Conservation (phyloP, 768 basidiomycete species). For the Leccinum boreale region DNA sequence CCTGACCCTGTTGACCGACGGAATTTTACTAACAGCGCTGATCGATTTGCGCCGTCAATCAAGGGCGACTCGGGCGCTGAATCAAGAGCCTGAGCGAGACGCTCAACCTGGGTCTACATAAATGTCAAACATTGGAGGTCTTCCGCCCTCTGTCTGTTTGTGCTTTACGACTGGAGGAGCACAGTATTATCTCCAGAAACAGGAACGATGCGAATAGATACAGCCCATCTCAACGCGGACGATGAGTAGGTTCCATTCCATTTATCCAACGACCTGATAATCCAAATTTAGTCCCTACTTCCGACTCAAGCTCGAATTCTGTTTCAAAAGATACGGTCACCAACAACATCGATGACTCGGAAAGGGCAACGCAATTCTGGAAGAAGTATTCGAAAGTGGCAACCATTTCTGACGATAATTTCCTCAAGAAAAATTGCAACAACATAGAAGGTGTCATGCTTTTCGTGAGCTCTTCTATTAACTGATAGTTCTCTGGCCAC, state of each 20-base stretch:
- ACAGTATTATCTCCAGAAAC: neutral
- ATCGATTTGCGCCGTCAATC: neutral
- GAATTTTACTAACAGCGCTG: no score
- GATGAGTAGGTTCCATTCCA: neutral
- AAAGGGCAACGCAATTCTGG: neutral
- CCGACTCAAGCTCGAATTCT: neutral
- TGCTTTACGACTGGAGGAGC: neutral
- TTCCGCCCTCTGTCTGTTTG: neutral
- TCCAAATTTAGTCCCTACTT: neutral
- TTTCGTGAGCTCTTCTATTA: neutral
- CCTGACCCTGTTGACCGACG: neutral
- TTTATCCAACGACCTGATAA: neutral
- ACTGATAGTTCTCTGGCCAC: neutral
- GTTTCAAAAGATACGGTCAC: neutral
- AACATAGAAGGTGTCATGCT: constrained; percentile 2
- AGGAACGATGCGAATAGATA: neutral
- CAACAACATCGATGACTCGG: neutral
- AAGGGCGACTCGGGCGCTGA: neutral
- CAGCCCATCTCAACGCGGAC: neutral
- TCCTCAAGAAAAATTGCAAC: neutral
- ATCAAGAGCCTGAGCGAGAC: neutral
- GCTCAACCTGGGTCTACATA: neutral
- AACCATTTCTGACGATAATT: neutral
- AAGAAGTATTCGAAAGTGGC: neutral
- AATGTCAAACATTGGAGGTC: neutral